These are phyloP conservation scores for Vanilla planifolia DNA, from an alignment of 106 monocot species.

Conservation along the genomic window DNA sequence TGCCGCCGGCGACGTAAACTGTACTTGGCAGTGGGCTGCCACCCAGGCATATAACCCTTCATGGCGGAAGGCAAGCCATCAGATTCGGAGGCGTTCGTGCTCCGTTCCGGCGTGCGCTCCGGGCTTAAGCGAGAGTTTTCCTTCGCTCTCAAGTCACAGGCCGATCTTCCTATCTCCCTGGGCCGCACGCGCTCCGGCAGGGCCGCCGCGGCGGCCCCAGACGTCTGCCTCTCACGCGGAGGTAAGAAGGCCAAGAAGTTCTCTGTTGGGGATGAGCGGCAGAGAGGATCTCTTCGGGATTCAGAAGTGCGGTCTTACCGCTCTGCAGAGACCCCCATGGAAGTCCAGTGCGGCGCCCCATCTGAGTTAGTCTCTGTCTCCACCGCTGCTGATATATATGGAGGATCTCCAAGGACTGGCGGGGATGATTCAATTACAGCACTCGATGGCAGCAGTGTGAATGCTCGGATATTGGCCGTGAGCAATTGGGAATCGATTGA, in stretches of 20 bases:
- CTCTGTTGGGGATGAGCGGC: neutral
- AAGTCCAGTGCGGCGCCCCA: no score
- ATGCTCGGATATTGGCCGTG: neutral
- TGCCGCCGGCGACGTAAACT: neutral
- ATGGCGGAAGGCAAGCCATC: constrained; percentile 28
- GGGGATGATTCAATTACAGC: neutral
- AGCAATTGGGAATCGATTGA: neutral
- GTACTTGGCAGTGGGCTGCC: neutral
- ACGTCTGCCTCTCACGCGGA: neutral
- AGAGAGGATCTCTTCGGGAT: neutral
- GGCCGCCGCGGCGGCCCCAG: neutral
- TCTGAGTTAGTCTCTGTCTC: neutral
- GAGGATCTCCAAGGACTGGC: neutral
- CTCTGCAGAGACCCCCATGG: neutral
- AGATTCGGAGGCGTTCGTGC: constrained; percentile 29
- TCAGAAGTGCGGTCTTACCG: neutral
- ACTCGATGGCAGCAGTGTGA: neutral
- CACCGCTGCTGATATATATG: neutral
- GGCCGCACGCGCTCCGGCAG: constrained; percentile 42
- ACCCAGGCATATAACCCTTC: neutral
- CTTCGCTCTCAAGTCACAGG: constrained; percentile 69
- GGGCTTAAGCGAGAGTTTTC: constrained; percentile 85
- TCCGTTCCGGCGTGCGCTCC: constrained; percentile 60
- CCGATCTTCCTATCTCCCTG: constrained; percentile 33
- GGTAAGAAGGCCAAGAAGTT: constrained; percentile 4